Conservation (phyloP, 306 rosid genomes). For the Arachis stenosperma region DNA sequence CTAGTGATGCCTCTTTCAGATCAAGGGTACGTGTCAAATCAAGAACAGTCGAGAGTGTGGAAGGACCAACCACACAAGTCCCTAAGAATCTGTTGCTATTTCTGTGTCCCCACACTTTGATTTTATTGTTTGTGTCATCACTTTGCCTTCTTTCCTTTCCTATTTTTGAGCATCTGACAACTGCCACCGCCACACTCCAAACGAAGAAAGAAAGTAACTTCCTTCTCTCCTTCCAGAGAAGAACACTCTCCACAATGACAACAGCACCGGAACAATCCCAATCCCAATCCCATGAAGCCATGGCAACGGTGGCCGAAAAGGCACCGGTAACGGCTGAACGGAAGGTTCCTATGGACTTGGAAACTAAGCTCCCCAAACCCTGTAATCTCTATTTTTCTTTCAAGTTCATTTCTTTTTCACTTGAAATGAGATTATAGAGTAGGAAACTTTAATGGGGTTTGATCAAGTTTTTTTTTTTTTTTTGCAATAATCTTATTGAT, state of each 20-base stretch:
- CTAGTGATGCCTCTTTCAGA: too few relatives aligned
- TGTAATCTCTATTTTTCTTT: constrained; percentile 38
- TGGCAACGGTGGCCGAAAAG: constrained; percentile 49
- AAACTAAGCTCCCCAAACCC: constrained; percentile 66
- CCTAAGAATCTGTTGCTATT: constrained; percentile 33
- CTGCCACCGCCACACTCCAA: too few relatives aligned
- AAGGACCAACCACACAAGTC: constrained; percentile 31
- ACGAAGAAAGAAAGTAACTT: background rate
- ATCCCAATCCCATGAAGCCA: constrained; percentile 37
- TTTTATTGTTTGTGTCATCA: background rate
- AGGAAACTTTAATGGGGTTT: constrained; percentile 23
- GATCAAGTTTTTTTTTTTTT: background rate
- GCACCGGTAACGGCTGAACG: constrained; percentile 50
- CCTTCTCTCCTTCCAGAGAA: too few relatives aligned
- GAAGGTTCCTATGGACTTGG: constrained; percentile 42
- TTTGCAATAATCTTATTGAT: background rate
- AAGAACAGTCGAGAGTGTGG: background rate
- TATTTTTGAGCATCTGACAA: constrained; percentile 34
- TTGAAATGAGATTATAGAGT: background rate
- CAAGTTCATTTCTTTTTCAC: background rate
- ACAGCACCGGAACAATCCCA: too few relatives aligned
- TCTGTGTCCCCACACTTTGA: background rate
- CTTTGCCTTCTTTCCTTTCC: background rate
- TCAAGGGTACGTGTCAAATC: background rate
- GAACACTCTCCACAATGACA: too few relatives aligned